phyloP scores from a whole-genome alignment of 2,329 filamentous ascomycete genomes.

The Hymenoscyphus scutula region DNA sequence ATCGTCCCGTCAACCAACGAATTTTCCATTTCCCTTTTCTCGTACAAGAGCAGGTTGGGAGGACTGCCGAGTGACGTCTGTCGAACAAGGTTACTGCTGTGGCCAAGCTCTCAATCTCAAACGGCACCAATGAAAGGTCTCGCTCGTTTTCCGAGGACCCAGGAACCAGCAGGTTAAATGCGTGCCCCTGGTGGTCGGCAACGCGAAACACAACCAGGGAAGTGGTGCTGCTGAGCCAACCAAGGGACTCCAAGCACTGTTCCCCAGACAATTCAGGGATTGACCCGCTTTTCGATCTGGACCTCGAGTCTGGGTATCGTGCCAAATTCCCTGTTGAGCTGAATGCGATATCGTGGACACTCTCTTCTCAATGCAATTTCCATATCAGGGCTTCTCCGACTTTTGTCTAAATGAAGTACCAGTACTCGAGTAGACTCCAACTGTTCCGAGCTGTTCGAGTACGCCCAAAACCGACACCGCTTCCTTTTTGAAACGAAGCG shows the following conservation, averaged over 20 bases:
- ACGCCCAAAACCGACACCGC: not conserved
- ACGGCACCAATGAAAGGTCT: not conserved
- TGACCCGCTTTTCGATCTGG: not conserved
- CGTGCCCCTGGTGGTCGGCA: not conserved
- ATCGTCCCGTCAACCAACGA: constrained; percentile 8
- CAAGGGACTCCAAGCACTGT: not conserved
- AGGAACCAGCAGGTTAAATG: not conserved
- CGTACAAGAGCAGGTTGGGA: not conserved
- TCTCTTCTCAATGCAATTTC: not conserved
- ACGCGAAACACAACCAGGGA: constrained; percentile 9
- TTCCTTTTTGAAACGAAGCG: not conserved
- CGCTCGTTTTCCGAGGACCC: not conserved
- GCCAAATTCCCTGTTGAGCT: constrained; percentile 10
- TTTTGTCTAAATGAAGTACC: not conserved
- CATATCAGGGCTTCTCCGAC: not conserved
- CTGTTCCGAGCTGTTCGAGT: not conserved
- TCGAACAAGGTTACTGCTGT: constrained; percentile 1
- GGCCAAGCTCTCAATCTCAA: constrained; percentile 1
- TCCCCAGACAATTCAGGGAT: constrained; percentile 5
- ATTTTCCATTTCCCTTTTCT: not conserved
- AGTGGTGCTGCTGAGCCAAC: constrained; percentile 1
- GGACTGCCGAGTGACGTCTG: constrained; percentile 6
- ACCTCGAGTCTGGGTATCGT: no score
- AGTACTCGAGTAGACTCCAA: not conserved
- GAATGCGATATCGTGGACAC: constrained; percentile 6